phyloP scores from a whole-genome alignment of 1,284 basidiomycete genomes.

The Tilletiopsis washingtonensis region DNA sequence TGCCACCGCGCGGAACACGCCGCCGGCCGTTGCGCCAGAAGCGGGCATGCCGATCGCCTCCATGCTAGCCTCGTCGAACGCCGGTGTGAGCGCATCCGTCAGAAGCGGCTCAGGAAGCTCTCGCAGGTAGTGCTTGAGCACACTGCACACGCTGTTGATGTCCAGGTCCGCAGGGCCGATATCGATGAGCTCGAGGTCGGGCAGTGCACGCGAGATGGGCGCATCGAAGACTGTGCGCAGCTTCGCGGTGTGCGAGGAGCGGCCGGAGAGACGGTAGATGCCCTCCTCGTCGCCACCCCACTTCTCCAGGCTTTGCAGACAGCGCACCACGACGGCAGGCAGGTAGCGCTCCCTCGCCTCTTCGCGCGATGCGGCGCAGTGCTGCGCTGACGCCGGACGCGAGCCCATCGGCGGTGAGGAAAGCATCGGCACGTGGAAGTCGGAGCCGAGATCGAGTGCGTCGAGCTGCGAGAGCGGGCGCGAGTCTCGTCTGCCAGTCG shows the following conservation, averaged over 20 bases:
- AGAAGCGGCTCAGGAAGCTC: conserved; percentile 36
- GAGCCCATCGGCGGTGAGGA: neutral
- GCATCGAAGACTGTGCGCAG: conserved; percentile 27
- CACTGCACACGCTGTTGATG: conserved; percentile 42
- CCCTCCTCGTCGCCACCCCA: conserved; percentile 41
- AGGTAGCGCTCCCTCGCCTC: conserved; percentile 26
- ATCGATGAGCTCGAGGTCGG: conserved; percentile 28
- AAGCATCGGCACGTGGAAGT: neutral
- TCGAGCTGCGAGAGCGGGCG: neutral
- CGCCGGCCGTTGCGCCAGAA: neutral
- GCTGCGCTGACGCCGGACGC: neutral
- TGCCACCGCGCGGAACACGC: neutral
- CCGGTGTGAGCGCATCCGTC: conserved; percentile 6
- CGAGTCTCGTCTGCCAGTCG: too few species aligned
- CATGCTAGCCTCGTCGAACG: conserved; percentile 15
- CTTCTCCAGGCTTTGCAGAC: conserved; percentile 37
- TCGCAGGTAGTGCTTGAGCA: conserved; percentile 40
- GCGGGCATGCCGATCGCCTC: neutral
- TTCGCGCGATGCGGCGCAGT: conserved; percentile 4
- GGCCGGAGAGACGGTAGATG: conserved; percentile 41
- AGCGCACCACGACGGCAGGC: conserved; percentile 36
- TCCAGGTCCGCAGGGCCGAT: conserved; percentile 41
- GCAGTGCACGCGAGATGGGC: neutral
- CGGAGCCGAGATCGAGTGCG: conserved; percentile 4
- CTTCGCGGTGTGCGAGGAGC: conserved; percentile 36